phyloP scores from a whole-genome alignment of 208 protist species.

The Trypanosoma melophagium region DNA sequence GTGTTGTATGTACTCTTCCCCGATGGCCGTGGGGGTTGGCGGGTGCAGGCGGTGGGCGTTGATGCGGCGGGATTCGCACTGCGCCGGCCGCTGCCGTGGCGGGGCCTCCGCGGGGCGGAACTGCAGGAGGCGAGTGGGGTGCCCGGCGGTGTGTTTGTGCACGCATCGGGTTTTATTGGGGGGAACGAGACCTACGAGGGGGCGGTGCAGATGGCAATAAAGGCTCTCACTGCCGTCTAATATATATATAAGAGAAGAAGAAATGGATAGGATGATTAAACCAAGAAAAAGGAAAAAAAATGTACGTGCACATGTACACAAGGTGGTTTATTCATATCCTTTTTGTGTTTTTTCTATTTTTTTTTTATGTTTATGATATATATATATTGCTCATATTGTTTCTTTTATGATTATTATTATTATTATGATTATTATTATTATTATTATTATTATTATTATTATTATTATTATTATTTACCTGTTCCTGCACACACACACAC shows the following conservation, averaged over 20 bases:
- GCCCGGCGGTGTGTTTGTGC: constrained; percentile 92
- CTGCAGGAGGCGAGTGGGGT: constrained; percentile 85
- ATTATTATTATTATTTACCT: neutral
- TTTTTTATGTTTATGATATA: constrained; percentile 1
- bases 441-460: no score
- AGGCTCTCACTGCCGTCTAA: constrained; percentile 31
- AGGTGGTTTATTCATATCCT: constrained; percentile 1
- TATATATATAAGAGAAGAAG: neutral
- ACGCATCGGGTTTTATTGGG: constrained; percentile 96
- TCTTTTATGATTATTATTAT: no score
- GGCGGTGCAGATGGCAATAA: constrained; percentile 88
- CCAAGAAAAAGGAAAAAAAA: no score
- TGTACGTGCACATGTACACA: no score
- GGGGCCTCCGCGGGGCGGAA: constrained; percentile 92
- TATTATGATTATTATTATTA: no score
- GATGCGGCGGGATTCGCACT: constrained; percentile 66
- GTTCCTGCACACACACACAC: no score
- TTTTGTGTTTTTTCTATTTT: neutral
- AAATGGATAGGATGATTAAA: no score
- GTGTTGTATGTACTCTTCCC: constrained; percentile 90
- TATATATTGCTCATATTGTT: neutral
- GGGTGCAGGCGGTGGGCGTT: constrained; percentile 90
- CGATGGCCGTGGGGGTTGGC: constrained; percentile 83
- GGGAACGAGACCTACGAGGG: constrained; percentile 94
- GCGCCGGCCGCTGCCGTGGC: constrained; percentile 89